Evolutionary conservation across 1,284 basidiomycete species (phyloP), one percentile per base, ranked within the genome.

Genomic region (Golubevia sp.): DNA sequence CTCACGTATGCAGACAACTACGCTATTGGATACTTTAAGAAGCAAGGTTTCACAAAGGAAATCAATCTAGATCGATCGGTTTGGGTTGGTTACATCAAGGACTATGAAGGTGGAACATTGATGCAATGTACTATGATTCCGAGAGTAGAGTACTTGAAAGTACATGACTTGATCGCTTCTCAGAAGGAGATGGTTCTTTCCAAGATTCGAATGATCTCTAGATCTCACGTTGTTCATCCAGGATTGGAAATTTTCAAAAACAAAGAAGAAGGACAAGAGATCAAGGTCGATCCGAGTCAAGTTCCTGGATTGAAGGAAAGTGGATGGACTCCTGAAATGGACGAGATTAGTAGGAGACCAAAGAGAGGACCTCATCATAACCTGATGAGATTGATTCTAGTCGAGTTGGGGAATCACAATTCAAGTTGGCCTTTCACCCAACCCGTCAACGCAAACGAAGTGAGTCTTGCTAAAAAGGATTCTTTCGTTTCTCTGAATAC

Each of bases 21-120:
- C 52, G 80, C 80, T 2, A 83, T 83, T 56, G 80, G 80, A n/a
- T 83, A 83, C 65, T 83, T 83, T 63, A 83, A 83, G 55, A 83
- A 83, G 68, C 80, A 83, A 56, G 68, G 68, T 24, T 83, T 83
- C 61, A 79, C 75, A 11, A 83, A 83, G 59, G 80, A 83, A 59
- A 80, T 83, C 66, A 74, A 62, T 8, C 66, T 83, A 34, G 66
- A 76, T 20, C 69, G 79, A 18, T 73, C 76, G 15, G 69, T 79
- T 26, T 83, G 80, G 80, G 77, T 80, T 5, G 80, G 80, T 11
- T 83, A 83, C 63, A 83, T 83, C 68, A 83, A 83, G 61, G 80
- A 83, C 56, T 83, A 83, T 65, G 80, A 83, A 55, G 80, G 80
- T 27, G 80, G 80, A 25, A 83, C 80, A 30, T 56, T 83, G 59